These are phyloP conservation scores for Wickerhamomyces pijperi DNA, from an alignment of 805 yeast species.

Conservation along the genomic window DNA sequence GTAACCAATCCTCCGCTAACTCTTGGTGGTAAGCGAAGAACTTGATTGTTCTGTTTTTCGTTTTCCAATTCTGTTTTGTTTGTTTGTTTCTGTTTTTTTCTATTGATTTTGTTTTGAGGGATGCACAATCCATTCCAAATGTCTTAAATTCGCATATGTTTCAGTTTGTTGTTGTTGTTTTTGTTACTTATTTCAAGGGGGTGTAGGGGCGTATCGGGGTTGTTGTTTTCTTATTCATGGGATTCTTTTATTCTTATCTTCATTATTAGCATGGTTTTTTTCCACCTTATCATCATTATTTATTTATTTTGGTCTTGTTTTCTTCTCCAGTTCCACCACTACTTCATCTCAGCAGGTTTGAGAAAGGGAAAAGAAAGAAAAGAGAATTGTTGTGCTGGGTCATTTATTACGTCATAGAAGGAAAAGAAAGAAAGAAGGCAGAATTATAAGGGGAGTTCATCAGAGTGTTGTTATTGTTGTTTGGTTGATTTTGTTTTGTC, in stretches of 20 bases:
- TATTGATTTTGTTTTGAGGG: constrained; percentile 4
- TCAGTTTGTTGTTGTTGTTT: neutral
- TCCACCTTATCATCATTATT: neutral
- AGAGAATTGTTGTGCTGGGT: neutral
- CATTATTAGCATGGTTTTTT: neutral
- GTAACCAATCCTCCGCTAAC: constrained; percentile 3
- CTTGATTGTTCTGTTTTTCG: neutral
- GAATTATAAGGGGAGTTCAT: no score
- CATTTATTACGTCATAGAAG: neutral
- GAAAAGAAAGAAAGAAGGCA: neutral
- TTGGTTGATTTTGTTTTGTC: neutral
- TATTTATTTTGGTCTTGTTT: no score
- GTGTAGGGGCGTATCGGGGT: neutral
- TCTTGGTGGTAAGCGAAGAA: constrained; percentile 4
- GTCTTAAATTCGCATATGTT: constrained; percentile 3
- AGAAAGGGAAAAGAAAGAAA: neutral
- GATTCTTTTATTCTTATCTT: neutral
- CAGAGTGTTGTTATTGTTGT: neutral
- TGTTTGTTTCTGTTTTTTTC: constrained; percentile 8
- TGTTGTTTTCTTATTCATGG: neutral
- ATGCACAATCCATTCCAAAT: constrained; percentile 5
- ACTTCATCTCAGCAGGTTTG: neutral
- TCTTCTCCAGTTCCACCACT: neutral
- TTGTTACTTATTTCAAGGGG: neutral
- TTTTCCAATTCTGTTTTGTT: constrained; percentile 5